These are phyloP conservation scores for Chalaropsis ovoidea DNA, from an alignment of 2,329 filamentous ascomycete species.

Conservation along the genomic window DNA sequence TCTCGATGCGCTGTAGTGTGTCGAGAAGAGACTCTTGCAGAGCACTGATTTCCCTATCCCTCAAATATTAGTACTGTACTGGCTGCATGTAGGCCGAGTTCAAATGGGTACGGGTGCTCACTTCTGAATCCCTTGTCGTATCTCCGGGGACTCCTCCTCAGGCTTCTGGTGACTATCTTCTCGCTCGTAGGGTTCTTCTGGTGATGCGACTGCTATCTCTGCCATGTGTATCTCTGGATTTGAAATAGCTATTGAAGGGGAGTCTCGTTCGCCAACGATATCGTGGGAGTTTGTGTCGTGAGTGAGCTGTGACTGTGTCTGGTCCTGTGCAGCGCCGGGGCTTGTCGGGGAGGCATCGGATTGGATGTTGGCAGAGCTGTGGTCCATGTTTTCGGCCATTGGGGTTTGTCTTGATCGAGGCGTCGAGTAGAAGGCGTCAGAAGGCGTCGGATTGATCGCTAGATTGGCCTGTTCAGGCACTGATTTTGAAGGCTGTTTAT, in stretches of 20 bases:
- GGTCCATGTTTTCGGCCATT: not conserved
- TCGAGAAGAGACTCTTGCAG: slow-evolving; percentile 82
- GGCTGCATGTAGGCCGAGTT: not conserved
- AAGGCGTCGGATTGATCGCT: not conserved
- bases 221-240: not conserved
- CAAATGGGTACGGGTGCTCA: not conserved
- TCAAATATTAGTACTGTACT: not conserved
- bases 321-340: not conserved
- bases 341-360: too few species aligned
- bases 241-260: not conserved
- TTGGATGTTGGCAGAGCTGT: too few species aligned
- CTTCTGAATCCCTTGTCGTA: not conserved
- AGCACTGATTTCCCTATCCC: slow-evolving; percentile 69
- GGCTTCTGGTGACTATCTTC: not conserved
- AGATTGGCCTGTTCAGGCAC: not conserved
- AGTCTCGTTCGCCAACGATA: not conserved
- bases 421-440: not conserved
- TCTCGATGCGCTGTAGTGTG: slow-evolving; percentile 87
- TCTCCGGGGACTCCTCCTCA: not conserved
- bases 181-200: not conserved
- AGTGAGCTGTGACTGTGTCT: not conserved
- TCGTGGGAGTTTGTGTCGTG: not conserved
- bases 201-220: not conserved
- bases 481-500: not conserved
- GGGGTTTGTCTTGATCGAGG: not conserved